A percentile compares a stretch with the other conserved stretches of the same genome.
Evolutionary conservation across 352 stramenopile genomes (phyloP).

Genomic region (Plasmopara viticola): DNA sequence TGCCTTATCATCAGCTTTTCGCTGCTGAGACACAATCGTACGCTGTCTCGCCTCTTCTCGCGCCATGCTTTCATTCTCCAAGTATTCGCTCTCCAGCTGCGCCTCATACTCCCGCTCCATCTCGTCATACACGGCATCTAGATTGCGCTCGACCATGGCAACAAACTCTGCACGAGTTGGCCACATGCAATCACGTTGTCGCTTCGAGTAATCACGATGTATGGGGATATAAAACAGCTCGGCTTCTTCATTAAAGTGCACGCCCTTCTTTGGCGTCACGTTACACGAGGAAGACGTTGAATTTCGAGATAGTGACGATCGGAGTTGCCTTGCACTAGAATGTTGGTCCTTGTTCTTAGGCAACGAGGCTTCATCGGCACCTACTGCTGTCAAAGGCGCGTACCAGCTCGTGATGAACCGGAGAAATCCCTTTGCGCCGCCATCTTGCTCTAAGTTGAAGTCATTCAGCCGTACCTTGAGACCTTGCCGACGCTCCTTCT

Average conservation of each 20-base stretch:
- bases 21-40: slow-evolving; percentile 31
- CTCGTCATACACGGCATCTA: slow-evolving; percentile 82
- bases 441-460: slow-evolving; percentile 24
- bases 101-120: slow-evolving; percentile 85
- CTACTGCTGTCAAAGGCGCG: slow-evolving; percentile 26
- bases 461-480: slow-evolving; percentile 79
- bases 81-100: slow-evolving; percentile 48
- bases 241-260: slow-evolving; percentile 70
- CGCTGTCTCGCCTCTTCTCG: slow-evolving; percentile 58
- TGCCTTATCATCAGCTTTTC: slow-evolving; percentile 13
- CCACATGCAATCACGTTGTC: slow-evolving; percentile 83
- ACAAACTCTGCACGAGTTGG: slow-evolving; percentile 78
- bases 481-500: slow-evolving; percentile 56
- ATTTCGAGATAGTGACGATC: slow-evolving; percentile 16
- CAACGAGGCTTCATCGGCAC: slow-evolving; percentile 22
- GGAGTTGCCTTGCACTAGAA: slow-evolving; percentile 10
- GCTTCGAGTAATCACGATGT: slow-evolving; percentile 80
- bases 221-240: slow-evolving; percentile 85
- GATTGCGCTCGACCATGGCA: slow-evolving; percentile 83
- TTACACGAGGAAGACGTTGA: slow-evolving; percentile 13
- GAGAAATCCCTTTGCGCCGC: slow-evolving; percentile 59
- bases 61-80: slow-evolving; percentile 70
- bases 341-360: slow-evolving; percentile 12
- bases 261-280: slow-evolving; percentile 25
- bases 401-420: slow-evolving; percentile 83